A percentile compares a stretch with the other conserved stretches of the same genome.
These are phyloP conservation scores for Trichoderma brevicompactum DNA, from an alignment of 2,329 filamentous ascomycete genomes.

Conservation along the genomic window DNA sequence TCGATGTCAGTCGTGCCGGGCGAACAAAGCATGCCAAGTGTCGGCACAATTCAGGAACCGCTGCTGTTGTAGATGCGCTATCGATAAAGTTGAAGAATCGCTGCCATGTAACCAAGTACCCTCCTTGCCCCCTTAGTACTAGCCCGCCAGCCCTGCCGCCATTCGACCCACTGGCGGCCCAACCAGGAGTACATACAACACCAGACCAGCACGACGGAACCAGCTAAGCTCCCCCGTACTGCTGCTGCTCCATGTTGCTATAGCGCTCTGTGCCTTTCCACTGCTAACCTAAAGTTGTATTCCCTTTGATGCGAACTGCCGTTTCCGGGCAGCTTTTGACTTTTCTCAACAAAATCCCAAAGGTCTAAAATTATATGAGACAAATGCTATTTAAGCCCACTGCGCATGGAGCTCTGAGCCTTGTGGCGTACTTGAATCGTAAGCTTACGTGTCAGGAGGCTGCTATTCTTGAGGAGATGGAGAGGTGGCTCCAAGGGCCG, in stretches of 20 bases:
- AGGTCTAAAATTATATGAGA: neutral
- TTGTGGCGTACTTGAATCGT: constrained; percentile 8
- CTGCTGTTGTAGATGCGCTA: constrained; percentile 14
- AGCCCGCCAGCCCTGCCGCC: neutral
- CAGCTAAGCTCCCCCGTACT: neutral
- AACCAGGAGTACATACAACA: neutral
- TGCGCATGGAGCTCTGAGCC: neutral
- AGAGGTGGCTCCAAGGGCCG: neutral
- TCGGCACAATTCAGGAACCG: constrained; percentile 11
- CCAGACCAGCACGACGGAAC: neutral
- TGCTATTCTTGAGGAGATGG: neutral
- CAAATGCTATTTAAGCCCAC: no score
- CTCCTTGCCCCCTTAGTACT: neutral
- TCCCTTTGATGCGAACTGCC: neutral
- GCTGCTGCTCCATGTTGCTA: neutral
- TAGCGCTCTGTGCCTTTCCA: neutral
- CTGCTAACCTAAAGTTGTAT: neutral
- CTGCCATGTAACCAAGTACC: neutral
- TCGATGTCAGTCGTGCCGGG: neutral
- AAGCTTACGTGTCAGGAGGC: constrained; percentile 9
- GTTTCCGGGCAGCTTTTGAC: neutral
- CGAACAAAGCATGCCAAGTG: neutral
- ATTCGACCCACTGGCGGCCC: neutral
- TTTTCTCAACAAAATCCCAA: neutral
- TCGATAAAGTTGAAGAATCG: constrained; percentile 21